phyloP scores from a whole-genome alignment of 2,329 filamentous ascomycete species.

The Trichoderma koningiopsis region DNA sequence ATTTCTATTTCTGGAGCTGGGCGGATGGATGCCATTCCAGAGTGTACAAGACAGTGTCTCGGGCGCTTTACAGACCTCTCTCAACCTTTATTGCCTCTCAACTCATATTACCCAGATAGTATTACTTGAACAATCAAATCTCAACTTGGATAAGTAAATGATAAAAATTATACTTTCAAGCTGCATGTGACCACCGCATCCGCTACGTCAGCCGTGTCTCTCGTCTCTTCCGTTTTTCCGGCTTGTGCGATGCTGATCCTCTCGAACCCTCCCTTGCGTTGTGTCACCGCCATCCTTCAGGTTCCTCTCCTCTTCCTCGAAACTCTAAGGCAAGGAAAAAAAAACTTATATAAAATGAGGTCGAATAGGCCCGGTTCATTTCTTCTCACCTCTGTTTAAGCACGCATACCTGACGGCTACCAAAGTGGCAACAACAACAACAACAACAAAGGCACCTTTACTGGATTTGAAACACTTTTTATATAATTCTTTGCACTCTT shows the following conservation, averaged over 20 bases:
- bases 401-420: background rate
- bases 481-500: background rate
- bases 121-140: background rate
- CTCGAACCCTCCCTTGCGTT: background rate
- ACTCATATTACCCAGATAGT: background rate
- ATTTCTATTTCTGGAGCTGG: background rate
- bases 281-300: background rate
- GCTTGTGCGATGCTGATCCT: background rate
- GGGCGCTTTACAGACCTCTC: background rate
- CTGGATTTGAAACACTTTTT: background rate
- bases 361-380: background rate
- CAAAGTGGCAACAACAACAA: background rate
- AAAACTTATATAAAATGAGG: background rate
- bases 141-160: background rate
- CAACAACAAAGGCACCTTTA: background rate
- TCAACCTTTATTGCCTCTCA: background rate
- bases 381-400: background rate
- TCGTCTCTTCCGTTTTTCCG: background rate
- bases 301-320: background rate
- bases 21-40: background rate
- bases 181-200: background rate
- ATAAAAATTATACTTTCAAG: background rate
- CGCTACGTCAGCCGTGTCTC: conserved; percentile 5
- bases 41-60: background rate
- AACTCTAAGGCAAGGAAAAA: background rate